Percentiles rank a stretch among this genome's conserved stretches.
Conservation (phyloP, 176 grass and related monocot genomes). For the Ananas comosus region DNA sequence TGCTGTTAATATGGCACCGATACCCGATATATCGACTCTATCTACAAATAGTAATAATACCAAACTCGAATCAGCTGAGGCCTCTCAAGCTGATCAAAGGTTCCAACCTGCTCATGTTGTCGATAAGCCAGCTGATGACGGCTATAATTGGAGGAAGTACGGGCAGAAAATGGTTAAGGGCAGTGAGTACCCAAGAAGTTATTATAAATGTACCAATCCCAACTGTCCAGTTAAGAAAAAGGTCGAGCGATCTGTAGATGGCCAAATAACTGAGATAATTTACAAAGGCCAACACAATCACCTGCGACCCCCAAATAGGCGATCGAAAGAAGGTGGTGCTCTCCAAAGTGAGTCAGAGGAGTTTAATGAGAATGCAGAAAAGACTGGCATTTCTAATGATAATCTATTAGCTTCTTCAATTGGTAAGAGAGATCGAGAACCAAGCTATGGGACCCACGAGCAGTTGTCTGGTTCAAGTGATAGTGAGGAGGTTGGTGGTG, state of each 20-base stretch:
- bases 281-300: conserved; percentile 96
- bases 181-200: conserved; percentile 74
- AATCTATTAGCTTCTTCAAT: conserved; percentile 32
- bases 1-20: conserved; percentile 20
- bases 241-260: conserved; percentile 73
- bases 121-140: conserved; percentile 83
- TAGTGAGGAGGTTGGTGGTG: conserved; percentile 44
- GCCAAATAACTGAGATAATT: conserved; percentile 95
- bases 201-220: conserved; percentile 76
- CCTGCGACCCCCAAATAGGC: conserved; percentile 59
- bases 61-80: conserved; percentile 36
- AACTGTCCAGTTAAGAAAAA: conserved; percentile 86
- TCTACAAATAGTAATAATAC: conserved; percentile 32
- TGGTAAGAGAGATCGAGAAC: conserved; percentile 45
- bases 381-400: conserved; percentile 30
- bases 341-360: conserved; percentile 37
- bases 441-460: conserved; percentile 45
- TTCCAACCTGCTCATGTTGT: conserved; percentile 47
- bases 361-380: background rate
- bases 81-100: conserved; percentile 25
- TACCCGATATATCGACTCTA: conserved; percentile 17
- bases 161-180: conserved; percentile 95
- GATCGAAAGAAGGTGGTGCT: conserved; percentile 53
- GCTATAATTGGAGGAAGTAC: conserved; percentile 91
- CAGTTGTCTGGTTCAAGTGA: conserved; percentile 54